Evolutionary conservation across 805 yeast species (phyloP).

Genomic region (Metschnikowia kunwiensis): DNA sequence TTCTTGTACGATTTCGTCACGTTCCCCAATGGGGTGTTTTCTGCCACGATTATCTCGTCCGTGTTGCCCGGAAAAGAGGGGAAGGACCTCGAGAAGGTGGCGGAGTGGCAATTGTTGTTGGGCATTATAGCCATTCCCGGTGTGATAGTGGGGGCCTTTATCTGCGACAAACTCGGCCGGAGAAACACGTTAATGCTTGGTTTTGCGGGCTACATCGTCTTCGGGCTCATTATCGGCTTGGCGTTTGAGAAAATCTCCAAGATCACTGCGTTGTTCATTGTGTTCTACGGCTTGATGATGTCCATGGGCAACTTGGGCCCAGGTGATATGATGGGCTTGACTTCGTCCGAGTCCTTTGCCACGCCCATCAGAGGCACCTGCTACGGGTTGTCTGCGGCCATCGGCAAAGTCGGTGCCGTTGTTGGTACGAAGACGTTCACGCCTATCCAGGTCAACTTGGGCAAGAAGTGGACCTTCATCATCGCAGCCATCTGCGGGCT

Average conservation of each 20-base stretch:
- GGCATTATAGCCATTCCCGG: conserved; percentile 72
- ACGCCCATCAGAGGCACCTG: conserved; percentile 75
- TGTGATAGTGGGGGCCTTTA: conserved; percentile 62
- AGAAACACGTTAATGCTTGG: conserved; percentile 71
- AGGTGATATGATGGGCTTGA: conserved; percentile 70
- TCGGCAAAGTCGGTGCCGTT: conserved; percentile 84
- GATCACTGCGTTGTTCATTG: conserved; percentile 60
- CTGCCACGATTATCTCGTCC: conserved; percentile 57
- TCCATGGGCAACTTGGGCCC: conserved; percentile 75
- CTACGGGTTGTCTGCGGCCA: conserved; percentile 74
- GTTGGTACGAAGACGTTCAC: conserved; percentile 72
- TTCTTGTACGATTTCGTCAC: conserved; percentile 78
- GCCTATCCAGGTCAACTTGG: conserved; percentile 62
- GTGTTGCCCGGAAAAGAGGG: conserved; percentile 35
- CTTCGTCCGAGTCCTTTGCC: conserved; percentile 64
- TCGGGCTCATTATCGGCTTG: conserved; percentile 70
- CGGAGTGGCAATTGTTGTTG: conserved; percentile 71
- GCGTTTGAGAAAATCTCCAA: conserved; percentile 54
- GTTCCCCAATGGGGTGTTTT: conserved; percentile 74
- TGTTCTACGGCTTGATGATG: conserved; percentile 72
- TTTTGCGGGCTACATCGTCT: conserved; percentile 64
- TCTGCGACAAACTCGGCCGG: conserved; percentile 66
- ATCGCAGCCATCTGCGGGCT: conserved; percentile 74
- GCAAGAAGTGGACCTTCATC: conserved; percentile 72
- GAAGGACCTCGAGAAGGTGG: conserved; percentile 50